Evolutionary conservation across 805 yeast genomes (phyloP), one percentile per base, ranked within the genome.

Genomic region (Candida vaughaniae): DNA sequence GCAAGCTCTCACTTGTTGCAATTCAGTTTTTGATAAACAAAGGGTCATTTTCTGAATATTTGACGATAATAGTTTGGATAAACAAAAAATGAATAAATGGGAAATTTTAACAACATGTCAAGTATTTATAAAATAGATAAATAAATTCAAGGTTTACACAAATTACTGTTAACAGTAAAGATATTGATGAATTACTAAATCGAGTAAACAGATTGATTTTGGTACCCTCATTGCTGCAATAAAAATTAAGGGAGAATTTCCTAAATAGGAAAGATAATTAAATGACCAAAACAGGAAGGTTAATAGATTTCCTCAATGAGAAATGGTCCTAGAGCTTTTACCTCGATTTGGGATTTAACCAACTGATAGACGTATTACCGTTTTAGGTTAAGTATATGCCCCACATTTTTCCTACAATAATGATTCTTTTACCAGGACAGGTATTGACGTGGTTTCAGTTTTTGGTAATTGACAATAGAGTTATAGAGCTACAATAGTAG

Each of bases 1-100:
- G n/a, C 65, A 57, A 26, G 46, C 49, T 45, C 56, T 57, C 35
- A 64, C 47, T 23, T 37, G 33, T 16, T 36, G 36, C 29, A 45
- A 37, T 22, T 45, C 47, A 4, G 31, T 38, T 18, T 23, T 12
- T 5, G 37, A 18, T 38, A 45, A 42, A 31, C 38, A 29, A 22
- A 45, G 33, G 7, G 46, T 33, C 49, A 45, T 45, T 36, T 31
- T 33, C 28, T 26, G 10, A 18, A 14, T 16, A 11, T 22, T 17
- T 33, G 16, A 17, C 17, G 10, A 25, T 16, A n/a, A n/a, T 8
- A 25, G n/a, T 25, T 25, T 25, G 29, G n/a, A n/a, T n/a, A n/a
- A n/a, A n/a, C n/a, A n/a, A n/a, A n/a, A n/a, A 8, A 22, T 22
- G 23, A n/a, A n/a, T n/a, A n/a, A n/a, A n/a, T n/a, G n/a, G n/a